Conservation (phyloP, 1,284 basidiomycete species). For the Cryptococcus sp. region DNA sequence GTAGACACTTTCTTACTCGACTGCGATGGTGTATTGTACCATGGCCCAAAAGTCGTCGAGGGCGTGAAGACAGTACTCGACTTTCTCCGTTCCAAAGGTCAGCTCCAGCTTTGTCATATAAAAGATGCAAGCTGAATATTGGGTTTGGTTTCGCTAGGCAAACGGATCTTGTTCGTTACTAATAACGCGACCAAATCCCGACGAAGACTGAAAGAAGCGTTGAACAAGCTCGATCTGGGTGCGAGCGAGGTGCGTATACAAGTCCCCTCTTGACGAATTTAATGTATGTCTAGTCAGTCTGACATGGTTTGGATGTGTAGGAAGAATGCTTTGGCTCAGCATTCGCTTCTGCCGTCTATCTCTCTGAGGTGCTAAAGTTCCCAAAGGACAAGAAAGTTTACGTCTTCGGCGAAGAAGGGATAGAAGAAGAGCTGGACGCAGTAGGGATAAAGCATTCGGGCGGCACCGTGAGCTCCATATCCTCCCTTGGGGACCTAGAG, state of each 20-base stretch:
- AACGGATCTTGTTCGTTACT: slow-evolving; percentile 90
- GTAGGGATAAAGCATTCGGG: slow-evolving; percentile 81
- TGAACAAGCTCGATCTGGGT: slow-evolving; percentile 73
- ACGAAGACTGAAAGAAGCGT: slow-evolving; percentile 82
- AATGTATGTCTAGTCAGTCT: neutral
- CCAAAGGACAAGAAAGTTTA: slow-evolving; percentile 93
- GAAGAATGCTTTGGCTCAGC: slow-evolving; percentile 96
- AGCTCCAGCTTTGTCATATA: slow-evolving; percentile 1
- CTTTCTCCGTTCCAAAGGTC: slow-evolving; percentile 58
- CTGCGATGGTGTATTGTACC: slow-evolving; percentile 95
- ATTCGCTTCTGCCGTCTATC: slow-evolving; percentile 88
- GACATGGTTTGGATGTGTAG: slow-evolving; percentile 52
- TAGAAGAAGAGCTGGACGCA: slow-evolving; percentile 87
- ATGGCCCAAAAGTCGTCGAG: slow-evolving; percentile 76
- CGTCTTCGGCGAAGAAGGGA: slow-evolving; percentile 86
- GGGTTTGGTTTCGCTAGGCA: slow-evolving; percentile 60
- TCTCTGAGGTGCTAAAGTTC: slow-evolving; percentile 84
- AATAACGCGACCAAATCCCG: slow-evolving; percentile 98
- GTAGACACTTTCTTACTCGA: slow-evolving; percentile 95
- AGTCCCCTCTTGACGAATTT: neutral
- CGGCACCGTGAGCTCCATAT: slow-evolving; percentile 69
- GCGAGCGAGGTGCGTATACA: slow-evolving; percentile 11
- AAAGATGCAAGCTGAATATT: neutral
- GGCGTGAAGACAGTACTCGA: slow-evolving; percentile 73
- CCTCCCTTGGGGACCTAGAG: neutral